Evolutionary conservation across 169 alveolate genomes (phyloP), one percentile per base, ranked within the genome.

Genomic region (Toxoplasma gondii): DNA sequence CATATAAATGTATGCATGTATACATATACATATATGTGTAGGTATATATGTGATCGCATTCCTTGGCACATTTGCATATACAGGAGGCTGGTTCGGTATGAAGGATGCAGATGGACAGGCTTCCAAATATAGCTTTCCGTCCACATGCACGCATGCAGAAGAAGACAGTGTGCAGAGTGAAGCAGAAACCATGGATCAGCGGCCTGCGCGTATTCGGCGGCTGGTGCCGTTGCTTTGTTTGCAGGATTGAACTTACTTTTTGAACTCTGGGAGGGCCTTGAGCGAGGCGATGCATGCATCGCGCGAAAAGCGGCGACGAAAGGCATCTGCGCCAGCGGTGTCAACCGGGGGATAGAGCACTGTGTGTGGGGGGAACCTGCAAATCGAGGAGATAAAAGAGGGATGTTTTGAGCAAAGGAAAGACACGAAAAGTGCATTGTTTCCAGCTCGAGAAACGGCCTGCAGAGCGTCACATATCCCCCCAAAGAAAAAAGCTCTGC

Each of bases 281-380:
- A 81, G 58, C 36, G 58, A 12, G 58, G 53, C 31, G 64, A 24
- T 22, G 36, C 64, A 74, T n/a, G 84, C 43, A 12, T 10, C 43
- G 41, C 84, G 74, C 31, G 31, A 64, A 27, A 64, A 64, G 74
- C 84, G 38, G 39, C 19, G 84, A 17, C 22, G 84, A 19, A 74
- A 74, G n/a, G 84, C 84, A 74, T 74, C 84, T 1, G 44, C 84
- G 27, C 45, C 84, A 4, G 5, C 43, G 44, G 84, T 74, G 84
- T 74, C 84, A 16, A 74, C 84, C 17, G 84, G 49, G 7, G 84
- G 84, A 44, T 74, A 74, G 45, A 74, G 44, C 24, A 74, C 84
- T 16, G 41, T n/a, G 84, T 31, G 17, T 9, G n/a, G 84, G 17
- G 84, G 84, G 43, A 36, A 31, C 9, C 84, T 74, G 84, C 38